Base-by-base conservation (phyloP, 2,329 filamentous ascomycete species). In the Pseudopyricularia cyperi region DNA sequence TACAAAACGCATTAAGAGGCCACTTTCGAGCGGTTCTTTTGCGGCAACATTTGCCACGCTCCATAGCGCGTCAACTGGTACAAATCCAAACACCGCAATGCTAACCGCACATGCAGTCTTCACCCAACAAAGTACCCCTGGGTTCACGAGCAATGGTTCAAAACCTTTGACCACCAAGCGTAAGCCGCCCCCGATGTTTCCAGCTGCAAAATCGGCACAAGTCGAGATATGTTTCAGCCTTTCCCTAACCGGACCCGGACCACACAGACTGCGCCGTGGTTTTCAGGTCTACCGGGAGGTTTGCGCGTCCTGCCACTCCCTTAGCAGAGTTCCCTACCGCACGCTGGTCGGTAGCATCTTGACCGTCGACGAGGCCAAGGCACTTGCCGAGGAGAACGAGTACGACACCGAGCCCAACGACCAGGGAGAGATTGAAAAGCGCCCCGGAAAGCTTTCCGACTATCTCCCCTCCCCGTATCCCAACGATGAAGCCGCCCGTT, bases 251-350 rank as follows among this genome's bases (percentile, higher is more conserved):
- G 15, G 9, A 4, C 28, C 42, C 19, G 26, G 26, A 22, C 7
- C 34, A 33, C 22, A 46, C 60, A 95, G 90, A 64, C 89, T 98
- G 60, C 93, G 93, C 71, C 90, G 93, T 76, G 93, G 93, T 73
- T 98, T 97, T 83, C 90, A 95, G 75, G 93, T 98, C 67, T 98
- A 98, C 80, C 89, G 85, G 62, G 93, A 98, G 75, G 93, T 98
- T 65, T 98, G 93, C 80, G 83, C 90, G 56, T 89, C 89, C 63
- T 98, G 93, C 82, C 93, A 98, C 79, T 98, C 93, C 57, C 84
- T 98, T 58, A 84, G 77, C 71, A 88, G 93, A 76, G 82, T 98
- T 55, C 91, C 93, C 55, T 98, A 94, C 81, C 89, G 93, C 70
- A 66, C 86, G 54, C 79, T 97, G 57, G 93, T 98, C 65, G 93